A percentile compares a stretch with the other conserved stretches of the same genome.
Evolutionary conservation across 2,329 filamentous ascomycete genomes (phyloP).

Genomic region (Didymella glomerata): DNA sequence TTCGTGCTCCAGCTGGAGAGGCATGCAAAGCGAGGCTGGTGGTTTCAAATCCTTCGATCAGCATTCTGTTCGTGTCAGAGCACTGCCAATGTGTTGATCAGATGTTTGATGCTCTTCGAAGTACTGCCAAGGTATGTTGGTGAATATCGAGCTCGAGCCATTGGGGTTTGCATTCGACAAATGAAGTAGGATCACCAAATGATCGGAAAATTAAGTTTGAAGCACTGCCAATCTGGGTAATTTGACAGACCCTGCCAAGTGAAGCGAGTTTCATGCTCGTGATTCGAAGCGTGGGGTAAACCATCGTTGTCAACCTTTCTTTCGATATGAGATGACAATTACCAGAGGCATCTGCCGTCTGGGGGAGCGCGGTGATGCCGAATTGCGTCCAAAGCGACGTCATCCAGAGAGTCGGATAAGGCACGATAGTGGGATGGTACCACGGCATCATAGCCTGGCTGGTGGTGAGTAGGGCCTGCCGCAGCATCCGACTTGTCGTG

Average conservation of each 20-base stretch:
- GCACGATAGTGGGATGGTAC: background rate
- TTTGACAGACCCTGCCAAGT: conserved; percentile 23
- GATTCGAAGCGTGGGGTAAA: conserved; percentile 15
- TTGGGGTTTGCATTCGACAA: background rate
- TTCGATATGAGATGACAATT: background rate
- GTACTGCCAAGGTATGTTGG: background rate
- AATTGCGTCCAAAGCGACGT: conserved; percentile 10
- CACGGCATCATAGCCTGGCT: conserved; percentile 2
- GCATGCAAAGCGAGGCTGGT: background rate
- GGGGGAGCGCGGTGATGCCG: background rate
- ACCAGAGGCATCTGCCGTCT: background rate
- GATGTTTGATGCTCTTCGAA: background rate
- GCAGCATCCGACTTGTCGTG: conserved; percentile 14
- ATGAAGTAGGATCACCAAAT: background rate
- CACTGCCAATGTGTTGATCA: background rate
- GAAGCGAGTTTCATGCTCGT: conserved; percentile 16
- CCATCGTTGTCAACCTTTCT: background rate
- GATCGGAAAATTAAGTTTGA: conserved; percentile 3
- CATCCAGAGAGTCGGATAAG: conserved; percentile 15
- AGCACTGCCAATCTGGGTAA: conserved; percentile 12
- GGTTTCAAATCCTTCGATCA: background rate
- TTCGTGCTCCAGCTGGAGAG: background rate
- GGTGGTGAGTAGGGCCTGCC: conserved; percentile 2
- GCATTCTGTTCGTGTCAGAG: background rate
- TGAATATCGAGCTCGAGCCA: conserved; percentile 1